Evolutionary conservation across 2,329 filamentous ascomycete genomes (phyloP), one percentile per base, ranked within the genome.

Genomic region (Akanthomyces muscarius): DNA sequence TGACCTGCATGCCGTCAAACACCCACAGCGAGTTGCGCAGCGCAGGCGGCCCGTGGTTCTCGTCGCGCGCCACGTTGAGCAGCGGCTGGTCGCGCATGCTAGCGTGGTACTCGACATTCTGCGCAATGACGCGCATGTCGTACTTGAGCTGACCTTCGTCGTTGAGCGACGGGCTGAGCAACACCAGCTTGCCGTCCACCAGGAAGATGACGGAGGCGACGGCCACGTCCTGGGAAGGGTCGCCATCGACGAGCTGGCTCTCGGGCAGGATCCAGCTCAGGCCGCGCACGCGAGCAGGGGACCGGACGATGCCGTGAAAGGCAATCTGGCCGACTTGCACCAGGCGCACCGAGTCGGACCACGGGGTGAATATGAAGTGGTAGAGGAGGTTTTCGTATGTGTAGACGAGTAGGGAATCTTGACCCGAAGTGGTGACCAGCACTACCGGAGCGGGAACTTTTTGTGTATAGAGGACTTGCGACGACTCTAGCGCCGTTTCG

Each of bases 251-350:
- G 65, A 97, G 81, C 74, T 99, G 95, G 65, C 88, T 88, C 69
- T 98, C 94, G 1, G 95, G 95, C 57, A 99, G 76, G 65, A 99
- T 90, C 95, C 95, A 99, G 76, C 92, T 97, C 47, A 99, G 86
- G 11, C 93, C 91, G 68, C 95, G 87, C 5, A 99, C 95, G 71
- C 95, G 86, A 25, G 93, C 92, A 13, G 95, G 95, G 42, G 95
- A 96, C 69, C 95, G 83, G 50, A 99, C 93, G 66, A 99, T 97
- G 52, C 95, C 95, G 73, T 99, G 91, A 69, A 99, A 95, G 14
- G 92, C 94, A 70, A 99, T 99, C 73, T 98, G 95, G 11, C 96
- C 95, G n/a, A 98, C 93, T 72, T 96, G 92, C 7, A 96, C 85
- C 36, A 98, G 83, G 50, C 87, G 88, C 41, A 96, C 84, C 25